Percentiles rank a stretch among this genome's conserved stretches.
These are phyloP conservation scores for Protomyces gravidus DNA, from an alignment of 1,139 yeast genomes.

Conservation along the genomic window DNA sequence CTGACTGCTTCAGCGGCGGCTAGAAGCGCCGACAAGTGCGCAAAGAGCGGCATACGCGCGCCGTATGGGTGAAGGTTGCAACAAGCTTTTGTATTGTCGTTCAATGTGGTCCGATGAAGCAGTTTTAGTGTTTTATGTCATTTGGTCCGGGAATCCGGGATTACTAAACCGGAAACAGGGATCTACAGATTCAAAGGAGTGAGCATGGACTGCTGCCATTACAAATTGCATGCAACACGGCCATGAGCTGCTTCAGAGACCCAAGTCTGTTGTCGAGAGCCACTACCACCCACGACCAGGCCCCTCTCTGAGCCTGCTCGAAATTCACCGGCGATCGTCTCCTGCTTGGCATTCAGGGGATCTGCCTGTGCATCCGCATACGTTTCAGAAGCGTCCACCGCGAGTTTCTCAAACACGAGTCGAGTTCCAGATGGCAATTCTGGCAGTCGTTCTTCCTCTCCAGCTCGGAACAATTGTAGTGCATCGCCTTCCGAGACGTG, in stretches of 20 bases:
- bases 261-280: background rate
- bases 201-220: too few species aligned
- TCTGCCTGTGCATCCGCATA: background rate
- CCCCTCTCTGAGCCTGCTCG: background rate
- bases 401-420: background rate
- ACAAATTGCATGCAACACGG: too few species aligned
- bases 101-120: background rate
- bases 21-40: background rate
- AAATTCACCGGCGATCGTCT: background rate
- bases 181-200: too few species aligned
- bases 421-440: background rate
- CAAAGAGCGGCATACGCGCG: background rate
- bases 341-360: background rate
- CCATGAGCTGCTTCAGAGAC: background rate
- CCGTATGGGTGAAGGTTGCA: background rate
- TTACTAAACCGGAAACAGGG: too few species aligned
- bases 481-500: slow-evolving; percentile 22
- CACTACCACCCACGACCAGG: background rate
- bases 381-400: background rate
- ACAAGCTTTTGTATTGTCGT: background rate
- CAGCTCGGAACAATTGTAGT: slow-evolving; percentile 2
- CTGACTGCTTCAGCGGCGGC: background rate
- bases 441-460: background rate
- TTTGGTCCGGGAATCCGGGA: background rate
- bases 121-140: background rate